Conservation (phyloP, 495 filamentous ascomycete species). For the Talaromyces wortmannii region DNA sequence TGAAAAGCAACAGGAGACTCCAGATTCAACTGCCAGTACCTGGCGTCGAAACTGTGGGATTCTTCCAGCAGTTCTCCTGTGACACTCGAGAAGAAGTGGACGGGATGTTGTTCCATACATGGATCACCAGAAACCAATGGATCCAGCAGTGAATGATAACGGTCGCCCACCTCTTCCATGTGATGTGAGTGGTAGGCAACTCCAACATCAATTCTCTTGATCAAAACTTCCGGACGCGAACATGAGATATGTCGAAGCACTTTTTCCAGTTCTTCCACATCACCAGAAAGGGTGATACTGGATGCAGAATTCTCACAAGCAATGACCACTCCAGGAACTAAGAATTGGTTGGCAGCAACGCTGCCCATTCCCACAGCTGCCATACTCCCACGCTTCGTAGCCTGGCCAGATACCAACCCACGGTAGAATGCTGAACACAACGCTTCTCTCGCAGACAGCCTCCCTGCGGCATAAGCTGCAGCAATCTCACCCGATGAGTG, state of each 20-base stretch:
- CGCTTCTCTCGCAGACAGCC: slow-evolving; percentile 10
- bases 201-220: not conserved
- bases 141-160: too few relatives aligned
- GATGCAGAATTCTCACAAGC: slow-evolving; percentile 23
- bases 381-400: not conserved
- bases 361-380: slow-evolving; percentile 1
- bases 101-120: too few relatives aligned
- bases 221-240: slow-evolving; percentile 32
- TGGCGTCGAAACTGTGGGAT: too few relatives aligned
- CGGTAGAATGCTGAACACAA: slow-evolving; percentile 17
- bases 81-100: slow-evolving; percentile 2
- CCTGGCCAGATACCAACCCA: not conserved
- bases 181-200: too few relatives aligned
- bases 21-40: slow-evolving; percentile 37
- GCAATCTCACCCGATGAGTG: slow-evolving; percentile 20
- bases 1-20: slow-evolving; percentile 26
- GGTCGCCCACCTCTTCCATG: too few relatives aligned
- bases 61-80: not conserved
- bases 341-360: slow-evolving; percentile 9
- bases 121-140: too few relatives aligned
- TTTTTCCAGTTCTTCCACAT: slow-evolving; percentile 26
- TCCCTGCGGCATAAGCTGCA: slow-evolving; percentile 17
- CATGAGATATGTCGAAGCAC: slow-evolving; percentile 18
- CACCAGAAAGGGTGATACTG: slow-evolving; percentile 27
- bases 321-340: slow-evolving; percentile 12